These are phyloP conservation scores for Aspergillus sp. DNA, from an alignment of 2,329 filamentous ascomycete species.

Conservation along the genomic window DNA sequence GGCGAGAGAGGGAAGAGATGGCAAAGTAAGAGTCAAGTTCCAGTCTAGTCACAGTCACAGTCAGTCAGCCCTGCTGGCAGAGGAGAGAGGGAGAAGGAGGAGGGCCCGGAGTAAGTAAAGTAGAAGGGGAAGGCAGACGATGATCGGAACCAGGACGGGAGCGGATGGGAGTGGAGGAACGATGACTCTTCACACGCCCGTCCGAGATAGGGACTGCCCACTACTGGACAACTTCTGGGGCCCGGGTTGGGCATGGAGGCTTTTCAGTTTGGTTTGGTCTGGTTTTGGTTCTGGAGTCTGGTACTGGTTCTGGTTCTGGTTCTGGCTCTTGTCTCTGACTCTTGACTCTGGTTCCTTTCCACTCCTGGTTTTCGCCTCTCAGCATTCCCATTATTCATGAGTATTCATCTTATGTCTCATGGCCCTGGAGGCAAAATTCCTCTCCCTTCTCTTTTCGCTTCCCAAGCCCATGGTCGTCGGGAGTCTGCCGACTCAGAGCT, in stretches of 20 bases:
- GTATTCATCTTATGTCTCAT: background rate
- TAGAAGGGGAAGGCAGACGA: slow-evolving; percentile 8
- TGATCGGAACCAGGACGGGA: slow-evolving; percentile 16
- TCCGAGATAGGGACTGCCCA: slow-evolving; percentile 12
- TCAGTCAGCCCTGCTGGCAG: slow-evolving; percentile 10
- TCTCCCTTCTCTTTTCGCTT: background rate
- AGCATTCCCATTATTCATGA: background rate
- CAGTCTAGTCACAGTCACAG: slow-evolving; percentile 2
- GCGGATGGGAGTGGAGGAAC: slow-evolving; percentile 14
- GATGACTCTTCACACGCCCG: slow-evolving; percentile 22
- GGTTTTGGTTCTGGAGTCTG: background rate
- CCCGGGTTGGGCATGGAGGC: slow-evolving; percentile 14
- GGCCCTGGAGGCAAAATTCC: background rate
- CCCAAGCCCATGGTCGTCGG: background rate
- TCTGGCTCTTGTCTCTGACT: background rate
- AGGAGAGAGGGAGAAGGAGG: background rate
- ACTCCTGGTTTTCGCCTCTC: background rate
- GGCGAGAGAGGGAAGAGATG: background rate
- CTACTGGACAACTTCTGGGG: slow-evolving; percentile 10
- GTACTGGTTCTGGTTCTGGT: background rate
- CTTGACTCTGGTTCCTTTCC: background rate
- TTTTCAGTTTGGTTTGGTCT: slow-evolving; percentile 1
- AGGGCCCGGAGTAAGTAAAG: slow-evolving; percentile 9
- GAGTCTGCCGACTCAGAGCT: background rate
- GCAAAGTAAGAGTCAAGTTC: background rate